Conservation (phyloP, 805 yeast genomes). For the Zygotorulaspora sp. region DNA sequence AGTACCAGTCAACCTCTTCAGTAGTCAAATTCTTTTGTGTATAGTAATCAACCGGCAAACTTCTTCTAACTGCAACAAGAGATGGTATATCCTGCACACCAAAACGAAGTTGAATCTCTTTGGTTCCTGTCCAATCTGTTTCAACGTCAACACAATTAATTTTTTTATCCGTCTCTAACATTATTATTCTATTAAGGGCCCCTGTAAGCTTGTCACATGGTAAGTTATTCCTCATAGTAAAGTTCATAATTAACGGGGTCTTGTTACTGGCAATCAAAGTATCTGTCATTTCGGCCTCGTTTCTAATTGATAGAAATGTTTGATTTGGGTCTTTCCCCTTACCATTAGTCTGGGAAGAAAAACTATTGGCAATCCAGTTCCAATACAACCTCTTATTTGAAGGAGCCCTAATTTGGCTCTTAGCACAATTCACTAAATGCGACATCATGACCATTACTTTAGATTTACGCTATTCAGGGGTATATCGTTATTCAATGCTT, state of each 20-base stretch:
- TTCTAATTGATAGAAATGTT: conserved; percentile 48
- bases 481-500: neutral
- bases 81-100: conserved; percentile 57
- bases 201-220: conserved; percentile 59
- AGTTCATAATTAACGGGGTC: conserved; percentile 65
- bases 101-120: conserved; percentile 54
- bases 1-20: conserved; percentile 42
- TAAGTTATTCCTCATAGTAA: conserved; percentile 62
- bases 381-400: conserved; percentile 8
- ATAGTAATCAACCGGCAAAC: conserved; percentile 48
- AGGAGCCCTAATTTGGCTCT: neutral
- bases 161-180: conserved; percentile 44
- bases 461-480: neutral
- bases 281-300: conserved; percentile 56
- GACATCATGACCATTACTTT: neutral
- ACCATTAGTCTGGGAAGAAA: neutral
- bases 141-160: conserved; percentile 69
- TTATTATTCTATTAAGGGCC: conserved; percentile 50
- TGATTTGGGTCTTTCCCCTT: conserved; percentile 10
- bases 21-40: conserved; percentile 23
- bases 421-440: neutral
- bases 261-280: conserved; percentile 43
- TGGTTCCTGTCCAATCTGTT: conserved; percentile 60
- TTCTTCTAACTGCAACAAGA: conserved; percentile 61
- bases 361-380: conserved; percentile 7